phyloP scores from a whole-genome alignment of 2,329 filamentous ascomycete genomes.

The Pseudogymnoascus sp. region DNA sequence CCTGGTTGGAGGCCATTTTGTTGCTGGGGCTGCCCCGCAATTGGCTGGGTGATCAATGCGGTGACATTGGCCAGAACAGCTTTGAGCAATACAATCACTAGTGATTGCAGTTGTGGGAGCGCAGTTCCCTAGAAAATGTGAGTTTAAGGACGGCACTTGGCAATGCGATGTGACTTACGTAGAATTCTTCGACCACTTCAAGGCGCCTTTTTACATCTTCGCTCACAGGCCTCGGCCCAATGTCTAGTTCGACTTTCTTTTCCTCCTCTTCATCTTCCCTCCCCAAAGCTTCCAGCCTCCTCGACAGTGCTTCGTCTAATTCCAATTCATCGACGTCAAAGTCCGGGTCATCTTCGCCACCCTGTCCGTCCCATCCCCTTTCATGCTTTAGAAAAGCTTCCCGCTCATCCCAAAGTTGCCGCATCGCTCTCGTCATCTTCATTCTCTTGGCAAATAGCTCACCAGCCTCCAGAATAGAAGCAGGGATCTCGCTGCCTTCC shows the following conservation, averaged over 20 bases:
- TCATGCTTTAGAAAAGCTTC: constrained; percentile 89
- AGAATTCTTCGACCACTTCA: constrained; percentile 71
- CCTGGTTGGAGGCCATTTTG: constrained; percentile 18
- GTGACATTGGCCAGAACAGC: constrained; percentile 83
- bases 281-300: constrained; percentile 32
- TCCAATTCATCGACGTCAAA: constrained; percentile 35
- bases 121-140: constrained; percentile 53
- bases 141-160: constrained; percentile 19
- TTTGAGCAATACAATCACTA: constrained; percentile 88
- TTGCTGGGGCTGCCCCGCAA: constrained; percentile 21
- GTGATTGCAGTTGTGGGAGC: constrained; percentile 80
- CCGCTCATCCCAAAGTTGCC: constrained; percentile 90
- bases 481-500: constrained; percentile 90
- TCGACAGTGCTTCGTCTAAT: constrained; percentile 36
- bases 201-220: constrained; percentile 58
- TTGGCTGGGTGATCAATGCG: constrained; percentile 61
- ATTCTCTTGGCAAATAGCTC: constrained; percentile 85
- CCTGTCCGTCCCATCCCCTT: constrained; percentile 68
- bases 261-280: constrained; percentile 19
- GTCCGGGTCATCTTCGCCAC: constrained; percentile 34
- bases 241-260: constrained; percentile 38
- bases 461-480: constrained; percentile 90
- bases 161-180: constrained; percentile 53
- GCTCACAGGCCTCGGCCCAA: constrained; percentile 46
- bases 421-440: constrained; percentile 82